Percentiles rank a stretch among this genome's conserved stretches.
Evolutionary conservation across 1,284 basidiomycete genomes (phyloP).

Genomic region (Puccinia triticina): DNA sequence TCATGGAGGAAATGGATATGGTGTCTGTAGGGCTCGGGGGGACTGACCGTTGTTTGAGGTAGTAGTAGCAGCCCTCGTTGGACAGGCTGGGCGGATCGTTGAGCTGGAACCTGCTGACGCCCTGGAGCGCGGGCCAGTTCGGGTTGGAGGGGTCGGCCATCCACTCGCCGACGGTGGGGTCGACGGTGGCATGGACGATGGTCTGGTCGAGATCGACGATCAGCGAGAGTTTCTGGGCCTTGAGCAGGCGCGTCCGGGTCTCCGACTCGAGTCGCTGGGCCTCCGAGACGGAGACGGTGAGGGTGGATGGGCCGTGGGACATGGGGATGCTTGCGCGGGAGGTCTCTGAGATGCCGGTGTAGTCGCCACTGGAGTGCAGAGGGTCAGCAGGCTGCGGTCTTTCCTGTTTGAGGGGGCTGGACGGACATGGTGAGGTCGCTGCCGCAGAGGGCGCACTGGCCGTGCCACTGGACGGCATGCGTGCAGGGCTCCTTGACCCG

Average conservation of each 20-base stretch:
- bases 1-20: neutral
- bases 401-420: too few species aligned
- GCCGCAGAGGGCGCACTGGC: slow-evolving; percentile 89
- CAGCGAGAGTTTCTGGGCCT: slow-evolving; percentile 78
- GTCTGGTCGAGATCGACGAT: slow-evolving; percentile 99
- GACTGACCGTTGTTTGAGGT: slow-evolving; percentile 87
- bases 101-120: slow-evolving; percentile 34
- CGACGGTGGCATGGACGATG: slow-evolving; percentile 96
- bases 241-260: slow-evolving; percentile 75
- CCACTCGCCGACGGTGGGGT: slow-evolving; percentile 98
- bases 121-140: slow-evolving; percentile 43
- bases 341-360: slow-evolving; percentile 78
- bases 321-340: slow-evolving; percentile 79
- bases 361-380: slow-evolving; percentile 70
- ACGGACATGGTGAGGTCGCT: slow-evolving; percentile 87
- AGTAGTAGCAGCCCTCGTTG: slow-evolving; percentile 81
- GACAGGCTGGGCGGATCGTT: slow-evolving; percentile 59
- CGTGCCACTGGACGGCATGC: slow-evolving; percentile 87
- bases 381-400: slow-evolving; percentile 45
- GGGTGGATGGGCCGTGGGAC: slow-evolving; percentile 66
- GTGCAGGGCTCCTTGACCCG: slow-evolving; percentile 81
- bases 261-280: slow-evolving; percentile 84
- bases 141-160: slow-evolving; percentile 68
- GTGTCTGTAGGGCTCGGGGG: neutral
- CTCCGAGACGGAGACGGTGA: slow-evolving; percentile 66